Base-by-base conservation (phyloP, 2,329 filamentous ascomycete species). In the Fonsecaea monophora region DNA sequence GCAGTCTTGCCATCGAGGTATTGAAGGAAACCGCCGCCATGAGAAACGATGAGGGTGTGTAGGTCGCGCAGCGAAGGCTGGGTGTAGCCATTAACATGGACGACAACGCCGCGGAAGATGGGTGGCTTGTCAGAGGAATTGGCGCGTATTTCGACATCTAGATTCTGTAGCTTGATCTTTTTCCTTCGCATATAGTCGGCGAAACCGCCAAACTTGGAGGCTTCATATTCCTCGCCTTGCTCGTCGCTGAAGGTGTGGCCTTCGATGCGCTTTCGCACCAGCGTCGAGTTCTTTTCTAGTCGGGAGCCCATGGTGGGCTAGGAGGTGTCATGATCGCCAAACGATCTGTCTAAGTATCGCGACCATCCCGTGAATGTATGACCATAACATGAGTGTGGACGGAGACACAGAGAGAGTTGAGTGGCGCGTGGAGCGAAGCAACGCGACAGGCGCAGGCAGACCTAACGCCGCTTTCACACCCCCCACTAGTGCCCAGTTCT, bases 121-220 rank as follows among this genome's bases (percentile, higher is more conserved):
- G 87, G 88, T 9, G 93, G 92, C 70, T 91, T 92, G 71, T 90
- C 88, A 0, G 82, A 79, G 1, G 89, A 86, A 3, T 87, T 82
- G 37, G 90, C 85, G 66, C 94, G 89, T 53, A 96, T 83, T 62
- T 96, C 87, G 8, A 89, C 89, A 79, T 99, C 95, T 35, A 95
- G 86, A 75, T 99, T 99, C 78, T 98, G 95, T 3, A 99, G 85
- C 77, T 99, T 99, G 78, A 97, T 89, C 83, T 96, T 97, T 83
- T 99, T 99, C 64, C 94, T 89, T 58, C 94, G 86, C 77, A 97
- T 96, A 78, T 98, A 99, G 75, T 98, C 94, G 30, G 84, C 80
- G 74, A 98, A 96, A 8, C 94, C 94, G 32, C 92, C 92, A 78
- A 98, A 99, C 60, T 86, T 87, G 69, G 93, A 97, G 1, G 84